These are phyloP conservation scores for Agastache rugosa DNA, from an alignment of 257 asterid genomes.

Conservation along the genomic window DNA sequence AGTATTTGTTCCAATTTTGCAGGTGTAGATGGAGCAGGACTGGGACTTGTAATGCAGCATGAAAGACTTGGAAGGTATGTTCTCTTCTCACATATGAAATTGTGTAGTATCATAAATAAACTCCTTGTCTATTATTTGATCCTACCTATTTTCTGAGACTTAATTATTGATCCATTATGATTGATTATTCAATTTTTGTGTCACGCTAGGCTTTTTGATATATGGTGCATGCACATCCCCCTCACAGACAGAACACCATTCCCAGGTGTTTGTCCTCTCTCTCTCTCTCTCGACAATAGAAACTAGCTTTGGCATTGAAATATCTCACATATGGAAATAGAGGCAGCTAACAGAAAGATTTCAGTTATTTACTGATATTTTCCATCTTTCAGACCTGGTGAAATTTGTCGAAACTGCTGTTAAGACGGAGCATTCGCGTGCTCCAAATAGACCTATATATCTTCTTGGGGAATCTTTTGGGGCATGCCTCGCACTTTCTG, in stretches of 20 bases:
- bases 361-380: not conserved
- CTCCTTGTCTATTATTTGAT: not conserved
- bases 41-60: slow-evolving; percentile 69
- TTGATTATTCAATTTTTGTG: not conserved
- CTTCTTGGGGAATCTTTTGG: slow-evolving; percentile 85
- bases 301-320: not conserved
- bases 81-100: not conserved
- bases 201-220: slow-evolving; percentile 63
- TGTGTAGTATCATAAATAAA: not conserved
- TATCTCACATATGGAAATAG: not conserved
- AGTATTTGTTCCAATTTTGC: not conserved
- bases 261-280: slow-evolving; percentile 51
- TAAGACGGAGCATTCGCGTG: slow-evolving; percentile 50
- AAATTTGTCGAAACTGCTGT: slow-evolving; percentile 69
- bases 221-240: slow-evolving; percentile 94
- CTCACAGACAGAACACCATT: slow-evolving; percentile 69
- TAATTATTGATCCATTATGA: not conserved
- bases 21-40: slow-evolving; percentile 80
- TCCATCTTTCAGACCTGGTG: slow-evolving; percentile 58
- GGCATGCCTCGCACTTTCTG: slow-evolving; percentile 77
- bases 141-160: not conserved
- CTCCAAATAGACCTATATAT: slow-evolving; percentile 72
- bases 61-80: slow-evolving; percentile 66
- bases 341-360: not conserved
- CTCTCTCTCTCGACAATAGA: not conserved